Evolutionary conservation across 371 early-diverging fungal species (phyloP).

Genomic region (Apophysomyces sp.): DNA sequence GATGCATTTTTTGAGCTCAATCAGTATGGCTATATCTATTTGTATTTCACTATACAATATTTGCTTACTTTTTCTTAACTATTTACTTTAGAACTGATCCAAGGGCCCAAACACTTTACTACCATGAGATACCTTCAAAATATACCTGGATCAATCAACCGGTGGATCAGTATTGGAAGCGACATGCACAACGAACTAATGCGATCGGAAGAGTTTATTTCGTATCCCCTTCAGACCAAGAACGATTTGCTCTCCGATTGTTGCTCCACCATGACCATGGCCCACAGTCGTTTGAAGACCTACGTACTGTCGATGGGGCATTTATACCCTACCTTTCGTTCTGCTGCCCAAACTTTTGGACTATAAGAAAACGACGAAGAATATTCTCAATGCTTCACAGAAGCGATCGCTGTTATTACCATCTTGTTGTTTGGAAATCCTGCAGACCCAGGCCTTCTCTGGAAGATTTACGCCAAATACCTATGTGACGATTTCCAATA

Average conservation of each 20-base stretch:
- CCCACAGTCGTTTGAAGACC: background rate
- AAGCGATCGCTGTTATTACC: no score
- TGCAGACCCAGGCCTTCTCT: no score
- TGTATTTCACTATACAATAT: no score
- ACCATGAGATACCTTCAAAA: background rate
- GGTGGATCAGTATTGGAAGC: background rate
- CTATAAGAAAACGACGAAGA: no score
- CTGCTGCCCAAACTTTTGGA: no score
- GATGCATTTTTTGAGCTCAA: slow-evolving; percentile 21
- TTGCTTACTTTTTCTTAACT: no score
- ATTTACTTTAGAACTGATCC: background rate
- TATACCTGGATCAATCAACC: no score
- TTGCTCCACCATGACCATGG: slow-evolving; percentile 7
- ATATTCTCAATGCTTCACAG: no score
- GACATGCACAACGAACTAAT: no score
- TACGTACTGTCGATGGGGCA: slow-evolving; percentile 2
- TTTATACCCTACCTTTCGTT: background rate
- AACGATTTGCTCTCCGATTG: background rate
- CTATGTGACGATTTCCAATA: no score
- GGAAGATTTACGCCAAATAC: no score
- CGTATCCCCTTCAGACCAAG: background rate
- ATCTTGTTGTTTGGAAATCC: no score
- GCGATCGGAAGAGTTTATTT: background rate
- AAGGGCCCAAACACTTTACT: background rate
- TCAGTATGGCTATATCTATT: background rate